Conservation (phyloP, 2,329 filamentous ascomycete species). For the Biscogniauxia marginata region DNA sequence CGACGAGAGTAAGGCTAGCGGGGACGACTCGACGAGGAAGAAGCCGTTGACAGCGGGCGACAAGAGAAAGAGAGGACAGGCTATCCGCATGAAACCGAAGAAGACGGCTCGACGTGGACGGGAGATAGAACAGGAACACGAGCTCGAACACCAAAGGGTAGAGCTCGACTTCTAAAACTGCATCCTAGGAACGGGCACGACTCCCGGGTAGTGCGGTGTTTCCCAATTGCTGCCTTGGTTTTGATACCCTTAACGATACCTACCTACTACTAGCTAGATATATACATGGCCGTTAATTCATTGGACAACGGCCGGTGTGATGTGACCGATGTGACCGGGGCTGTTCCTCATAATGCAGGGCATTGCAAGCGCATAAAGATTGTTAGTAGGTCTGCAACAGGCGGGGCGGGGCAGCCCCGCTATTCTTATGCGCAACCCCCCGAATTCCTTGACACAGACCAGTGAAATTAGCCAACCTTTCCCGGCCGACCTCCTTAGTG, state of each 20-base stretch:
- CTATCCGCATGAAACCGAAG: slow-evolving; percentile 48
- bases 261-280: not conserved
- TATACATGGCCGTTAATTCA: not conserved
- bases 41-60: slow-evolving; percentile 46
- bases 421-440: not conserved
- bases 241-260: slow-evolving; percentile 15
- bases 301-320: not conserved
- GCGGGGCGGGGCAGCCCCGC: slow-evolving; percentile 2
- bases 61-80: slow-evolving; percentile 42
- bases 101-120: slow-evolving; percentile 58
- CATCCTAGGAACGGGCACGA: slow-evolving; percentile 1
- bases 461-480: not conserved
- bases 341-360: no score
- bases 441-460: not conserved
- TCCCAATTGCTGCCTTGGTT: slow-evolving; percentile 2
- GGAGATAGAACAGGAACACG: slow-evolving; percentile 78
- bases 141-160: slow-evolving; percentile 41
- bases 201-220: slow-evolving; percentile 4
- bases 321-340: no score
- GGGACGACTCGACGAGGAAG: slow-evolving; percentile 54
- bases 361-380: not conserved
- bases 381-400: not conserved
- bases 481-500: not conserved
- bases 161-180: slow-evolving; percentile 32
- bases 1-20: slow-evolving; percentile 55